phyloP scores from a whole-genome alignment of 345 rosid genomes.

The Tarenaya hassleriana region DNA sequence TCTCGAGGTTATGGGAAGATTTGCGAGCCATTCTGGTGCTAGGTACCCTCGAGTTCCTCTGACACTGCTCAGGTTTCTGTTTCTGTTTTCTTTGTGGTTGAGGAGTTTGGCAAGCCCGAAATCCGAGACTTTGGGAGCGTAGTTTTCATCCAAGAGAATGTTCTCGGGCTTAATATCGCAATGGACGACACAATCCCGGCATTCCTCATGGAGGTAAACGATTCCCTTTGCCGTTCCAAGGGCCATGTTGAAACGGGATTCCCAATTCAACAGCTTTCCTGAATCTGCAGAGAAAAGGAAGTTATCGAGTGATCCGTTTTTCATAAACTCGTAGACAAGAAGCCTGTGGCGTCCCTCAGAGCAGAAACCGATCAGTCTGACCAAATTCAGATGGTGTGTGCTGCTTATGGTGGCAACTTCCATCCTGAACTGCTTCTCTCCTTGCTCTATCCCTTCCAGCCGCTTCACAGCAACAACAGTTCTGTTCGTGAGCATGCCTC shows the following conservation, averaged over 20 bases:
- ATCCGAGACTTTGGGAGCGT: constrained; percentile 48
- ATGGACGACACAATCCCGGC: constrained; percentile 42
- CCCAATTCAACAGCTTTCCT: constrained; percentile 38
- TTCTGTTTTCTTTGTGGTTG: constrained; percentile 28
- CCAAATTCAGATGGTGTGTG: constrained; percentile 60
- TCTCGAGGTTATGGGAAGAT: constrained; percentile 42
- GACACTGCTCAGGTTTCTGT: constrained; percentile 27
- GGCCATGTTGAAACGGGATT: constrained; percentile 39
- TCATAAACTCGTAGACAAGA: constrained; percentile 54
- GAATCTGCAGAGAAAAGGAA: constrained; percentile 35
- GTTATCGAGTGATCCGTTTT: constrained; percentile 47
- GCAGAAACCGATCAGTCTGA: constrained; percentile 57
- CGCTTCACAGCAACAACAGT: constrained; percentile 46
- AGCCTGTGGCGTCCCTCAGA: constrained; percentile 46
- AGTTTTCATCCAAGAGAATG: constrained; percentile 49
- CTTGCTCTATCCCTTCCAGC: constrained; percentile 42
- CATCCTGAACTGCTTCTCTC: constrained; percentile 46
- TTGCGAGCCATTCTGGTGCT: constrained; percentile 55
- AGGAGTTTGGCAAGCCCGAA: constrained; percentile 49
- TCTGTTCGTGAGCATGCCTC: constrained; percentile 40
- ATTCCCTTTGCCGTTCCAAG: constrained; percentile 49
- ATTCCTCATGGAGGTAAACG: constrained; percentile 59
- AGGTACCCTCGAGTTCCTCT: constrained; percentile 46
- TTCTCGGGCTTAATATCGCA: constrained; percentile 55
- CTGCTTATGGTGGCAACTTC: constrained; percentile 55